Conservation (phyloP, 768 basidiomycete genomes). For the Leucocoprinus birnbaumii region DNA sequence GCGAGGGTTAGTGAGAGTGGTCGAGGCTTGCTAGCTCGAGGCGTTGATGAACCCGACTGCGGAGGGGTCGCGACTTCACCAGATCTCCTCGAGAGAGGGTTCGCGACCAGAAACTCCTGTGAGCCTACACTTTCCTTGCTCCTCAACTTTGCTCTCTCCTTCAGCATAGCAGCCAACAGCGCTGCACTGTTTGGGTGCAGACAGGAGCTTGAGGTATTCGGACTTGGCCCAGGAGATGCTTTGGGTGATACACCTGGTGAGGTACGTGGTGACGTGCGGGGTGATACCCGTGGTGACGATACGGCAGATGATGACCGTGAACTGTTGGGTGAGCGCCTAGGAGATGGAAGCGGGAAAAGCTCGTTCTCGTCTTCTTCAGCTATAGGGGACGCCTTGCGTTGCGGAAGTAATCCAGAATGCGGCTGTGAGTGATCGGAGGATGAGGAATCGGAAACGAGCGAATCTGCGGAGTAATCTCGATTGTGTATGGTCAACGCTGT, state of each 20-base stretch:
- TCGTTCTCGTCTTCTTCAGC: conserved; percentile 59
- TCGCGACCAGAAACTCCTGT: too few relatives aligned
- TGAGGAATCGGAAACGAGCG: neutral
- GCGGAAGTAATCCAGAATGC: neutral
- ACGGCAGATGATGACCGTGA: too few relatives aligned
- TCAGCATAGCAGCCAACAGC: conserved; percentile 4
- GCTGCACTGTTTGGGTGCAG: conserved; percentile 13
- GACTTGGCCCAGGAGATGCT: conserved; percentile 29
- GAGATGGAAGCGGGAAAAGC: conserved; percentile 56
- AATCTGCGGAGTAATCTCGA: conserved; percentile 13
- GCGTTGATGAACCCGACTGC: neutral
- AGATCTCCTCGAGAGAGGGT: too few relatives aligned
- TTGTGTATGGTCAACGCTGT: conserved; percentile 8
- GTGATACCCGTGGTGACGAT: conserved; percentile 18
- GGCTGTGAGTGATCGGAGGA: too few relatives aligned
- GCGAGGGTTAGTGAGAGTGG: neutral
- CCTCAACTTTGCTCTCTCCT: neutral
- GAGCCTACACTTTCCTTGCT: too few relatives aligned
- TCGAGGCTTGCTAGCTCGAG: neutral
- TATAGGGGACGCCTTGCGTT: conserved; percentile 31
- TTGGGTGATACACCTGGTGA: conserved; percentile 18
- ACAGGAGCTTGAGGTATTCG: conserved; percentile 27
- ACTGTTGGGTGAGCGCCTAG: conserved; percentile 44
- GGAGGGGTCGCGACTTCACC: too few relatives aligned
- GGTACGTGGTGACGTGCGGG: conserved; percentile 12